phyloP scores from a whole-genome alignment of 352 stramenopile genomes.

The Pythium sp. region DNA sequence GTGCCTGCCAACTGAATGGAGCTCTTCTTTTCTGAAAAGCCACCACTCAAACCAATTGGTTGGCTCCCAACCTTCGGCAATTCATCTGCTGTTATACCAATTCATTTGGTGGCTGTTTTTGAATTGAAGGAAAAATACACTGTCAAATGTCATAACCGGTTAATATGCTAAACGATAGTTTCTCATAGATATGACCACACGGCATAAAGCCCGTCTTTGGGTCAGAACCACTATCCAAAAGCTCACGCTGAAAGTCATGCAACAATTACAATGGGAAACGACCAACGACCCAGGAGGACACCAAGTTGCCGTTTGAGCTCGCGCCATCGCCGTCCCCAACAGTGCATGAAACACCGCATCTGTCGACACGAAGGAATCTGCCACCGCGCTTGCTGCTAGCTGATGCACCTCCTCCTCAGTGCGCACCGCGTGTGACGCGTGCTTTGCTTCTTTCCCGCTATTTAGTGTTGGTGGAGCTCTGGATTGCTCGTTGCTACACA shows the following conservation, averaged over 20 bases:
- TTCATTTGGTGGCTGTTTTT: slow-evolving; percentile 1
- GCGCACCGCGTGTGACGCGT: background rate
- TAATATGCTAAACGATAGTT: background rate
- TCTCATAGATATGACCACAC: background rate
- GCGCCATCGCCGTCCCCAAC: background rate
- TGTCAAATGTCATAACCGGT: background rate
- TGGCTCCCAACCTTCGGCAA: slow-evolving; percentile 5
- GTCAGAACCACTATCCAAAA: too few species aligned
- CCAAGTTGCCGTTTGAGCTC: too few species aligned
- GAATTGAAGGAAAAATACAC: background rate
- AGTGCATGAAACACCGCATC: background rate
- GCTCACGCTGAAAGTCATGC: too few species aligned
- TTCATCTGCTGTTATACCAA: slow-evolving; percentile 13
- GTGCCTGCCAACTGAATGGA: slow-evolving; percentile 9
- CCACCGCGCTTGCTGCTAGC: background rate
- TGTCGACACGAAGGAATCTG: background rate
- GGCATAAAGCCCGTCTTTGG: too few species aligned
- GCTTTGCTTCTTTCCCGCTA: background rate
- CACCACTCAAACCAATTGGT: slow-evolving; percentile 14
- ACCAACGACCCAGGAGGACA: too few species aligned
- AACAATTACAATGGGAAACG: too few species aligned
- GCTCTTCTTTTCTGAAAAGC: slow-evolving; percentile 8
- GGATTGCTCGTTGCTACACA: background rate
- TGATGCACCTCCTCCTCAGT: background rate
- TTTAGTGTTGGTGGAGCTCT: background rate